These are phyloP conservation scores for Candida yuanshanica DNA, from an alignment of 805 yeast species.

Conservation along the genomic window DNA sequence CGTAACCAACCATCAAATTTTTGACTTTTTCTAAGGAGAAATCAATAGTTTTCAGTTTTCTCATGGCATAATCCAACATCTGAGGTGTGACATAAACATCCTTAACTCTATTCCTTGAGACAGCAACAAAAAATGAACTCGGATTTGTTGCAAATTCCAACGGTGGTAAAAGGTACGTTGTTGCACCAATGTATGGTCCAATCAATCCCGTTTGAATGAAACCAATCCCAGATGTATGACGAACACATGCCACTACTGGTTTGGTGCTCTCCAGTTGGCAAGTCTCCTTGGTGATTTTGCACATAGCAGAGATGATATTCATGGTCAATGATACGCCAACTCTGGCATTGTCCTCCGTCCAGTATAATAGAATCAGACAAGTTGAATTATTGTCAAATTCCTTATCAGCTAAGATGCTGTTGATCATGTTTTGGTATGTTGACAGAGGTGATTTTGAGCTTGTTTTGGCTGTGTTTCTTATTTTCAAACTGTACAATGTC, in stretches of 20 bases:
- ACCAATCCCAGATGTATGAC: conserved; percentile 82
- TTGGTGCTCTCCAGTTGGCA: conserved; percentile 70
- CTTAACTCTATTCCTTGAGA: conserved; percentile 74
- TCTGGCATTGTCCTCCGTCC: conserved; percentile 66
- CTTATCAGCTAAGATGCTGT: conserved; percentile 17
- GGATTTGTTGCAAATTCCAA: conserved; percentile 75
- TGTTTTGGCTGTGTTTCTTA: conserved; percentile 63
- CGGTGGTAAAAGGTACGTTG: conserved; percentile 77
- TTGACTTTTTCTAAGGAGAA: conserved; percentile 51
- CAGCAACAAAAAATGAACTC: conserved; percentile 56
- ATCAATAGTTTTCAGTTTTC: conserved; percentile 52
- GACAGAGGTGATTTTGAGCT: conserved; percentile 25
- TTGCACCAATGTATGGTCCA: conserved; percentile 82
- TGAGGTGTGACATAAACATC: conserved; percentile 82
- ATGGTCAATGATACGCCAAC: conserved; percentile 51
- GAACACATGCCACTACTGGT: conserved; percentile 80
- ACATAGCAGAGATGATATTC: conserved; percentile 61
- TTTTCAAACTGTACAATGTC: conserved; percentile 40
- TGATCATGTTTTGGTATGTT: conserved; percentile 11
- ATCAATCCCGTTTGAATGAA: conserved; percentile 78
- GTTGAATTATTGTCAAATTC: conserved; percentile 27
- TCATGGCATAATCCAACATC: conserved; percentile 71
- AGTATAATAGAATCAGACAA: conserved; percentile 61
- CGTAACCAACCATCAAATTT: conserved; percentile 80
- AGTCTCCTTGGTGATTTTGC: conserved; percentile 88